Conservation (phyloP, 2,329 filamentous ascomycete species). For the Colletotrichum eremochloae region DNA sequence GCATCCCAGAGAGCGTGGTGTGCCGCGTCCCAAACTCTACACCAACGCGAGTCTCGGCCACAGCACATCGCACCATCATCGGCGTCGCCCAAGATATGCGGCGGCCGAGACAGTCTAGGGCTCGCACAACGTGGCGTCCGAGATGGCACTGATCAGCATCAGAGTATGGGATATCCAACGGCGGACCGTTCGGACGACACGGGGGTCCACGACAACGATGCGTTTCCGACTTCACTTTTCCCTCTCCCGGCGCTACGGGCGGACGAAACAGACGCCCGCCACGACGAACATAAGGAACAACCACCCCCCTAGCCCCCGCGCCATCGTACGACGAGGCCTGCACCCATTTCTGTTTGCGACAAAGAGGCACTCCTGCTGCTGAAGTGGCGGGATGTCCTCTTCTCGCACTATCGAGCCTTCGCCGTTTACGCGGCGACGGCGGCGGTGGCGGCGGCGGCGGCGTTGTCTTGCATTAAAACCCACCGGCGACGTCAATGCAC, state of each 20-base stretch:
- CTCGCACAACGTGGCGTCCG: neutral
- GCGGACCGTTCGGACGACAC: neutral
- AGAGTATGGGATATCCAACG: neutral
- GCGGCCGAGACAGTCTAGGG: neutral
- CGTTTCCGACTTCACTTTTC: neutral
- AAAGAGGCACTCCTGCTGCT: neutral
- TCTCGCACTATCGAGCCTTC: neutral
- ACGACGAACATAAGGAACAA: neutral
- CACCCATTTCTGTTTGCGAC: neutral
- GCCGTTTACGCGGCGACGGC: neutral
- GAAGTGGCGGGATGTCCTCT: neutral
- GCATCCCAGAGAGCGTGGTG: neutral
- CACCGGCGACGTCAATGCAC: conserved; percentile 18
- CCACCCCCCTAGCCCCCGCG: neutral
- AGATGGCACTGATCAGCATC: too few relatives aligned
- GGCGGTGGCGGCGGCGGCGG: neutral
- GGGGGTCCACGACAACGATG: neutral
- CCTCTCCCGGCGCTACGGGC: neutral
- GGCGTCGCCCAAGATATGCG: neutral
- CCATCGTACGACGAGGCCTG: neutral
- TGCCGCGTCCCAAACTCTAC: neutral
- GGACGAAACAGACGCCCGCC: neutral
- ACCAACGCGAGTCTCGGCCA: neutral
- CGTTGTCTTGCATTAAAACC: conserved; percentile 1
- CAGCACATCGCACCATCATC: neutral